phyloP scores from a whole-genome alignment of 2,329 filamentous ascomycete genomes.

The Metarhizium humberi region DNA sequence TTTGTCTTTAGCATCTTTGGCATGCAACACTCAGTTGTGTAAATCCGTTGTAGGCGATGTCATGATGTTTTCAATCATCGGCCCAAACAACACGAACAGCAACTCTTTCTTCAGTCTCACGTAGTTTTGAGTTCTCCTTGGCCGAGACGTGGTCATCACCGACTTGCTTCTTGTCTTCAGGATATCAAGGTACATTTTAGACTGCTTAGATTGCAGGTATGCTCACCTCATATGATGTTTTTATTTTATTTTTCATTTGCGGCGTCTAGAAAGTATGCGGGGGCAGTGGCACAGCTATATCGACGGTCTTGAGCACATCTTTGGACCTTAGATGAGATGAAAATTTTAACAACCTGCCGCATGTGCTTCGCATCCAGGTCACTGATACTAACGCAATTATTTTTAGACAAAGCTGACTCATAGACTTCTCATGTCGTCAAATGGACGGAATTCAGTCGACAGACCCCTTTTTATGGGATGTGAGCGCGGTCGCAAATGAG shows the following conservation, averaged over 20 bases:
- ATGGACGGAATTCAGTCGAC: constrained; percentile 21
- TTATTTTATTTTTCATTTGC: not conserved
- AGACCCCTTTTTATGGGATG: constrained; percentile 70
- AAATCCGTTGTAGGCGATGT: no score
- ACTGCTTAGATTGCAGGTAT: not conserved
- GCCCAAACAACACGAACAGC: not conserved
- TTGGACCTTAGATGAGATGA: not conserved
- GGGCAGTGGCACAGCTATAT: no score
- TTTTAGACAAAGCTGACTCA: not conserved
- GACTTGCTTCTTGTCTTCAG: not conserved
- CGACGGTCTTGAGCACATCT: not conserved
- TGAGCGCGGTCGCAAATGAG: constrained; percentile 56
- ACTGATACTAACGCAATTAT: not conserved
- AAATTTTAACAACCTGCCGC: not conserved
- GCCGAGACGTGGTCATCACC: not conserved
- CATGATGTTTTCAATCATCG: not conserved
- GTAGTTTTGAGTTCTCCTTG: not conserved
- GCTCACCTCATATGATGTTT: not conserved
- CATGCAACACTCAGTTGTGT: no score
- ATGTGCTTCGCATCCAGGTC: not conserved
- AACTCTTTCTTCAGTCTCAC: not conserved
- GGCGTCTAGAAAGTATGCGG: not conserved
- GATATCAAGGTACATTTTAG: not conserved
- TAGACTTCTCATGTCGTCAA: constrained; percentile 3
- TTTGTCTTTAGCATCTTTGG: not conserved